Conservation (phyloP, 208 protist species). For the Spongospora subterranea region DNA sequence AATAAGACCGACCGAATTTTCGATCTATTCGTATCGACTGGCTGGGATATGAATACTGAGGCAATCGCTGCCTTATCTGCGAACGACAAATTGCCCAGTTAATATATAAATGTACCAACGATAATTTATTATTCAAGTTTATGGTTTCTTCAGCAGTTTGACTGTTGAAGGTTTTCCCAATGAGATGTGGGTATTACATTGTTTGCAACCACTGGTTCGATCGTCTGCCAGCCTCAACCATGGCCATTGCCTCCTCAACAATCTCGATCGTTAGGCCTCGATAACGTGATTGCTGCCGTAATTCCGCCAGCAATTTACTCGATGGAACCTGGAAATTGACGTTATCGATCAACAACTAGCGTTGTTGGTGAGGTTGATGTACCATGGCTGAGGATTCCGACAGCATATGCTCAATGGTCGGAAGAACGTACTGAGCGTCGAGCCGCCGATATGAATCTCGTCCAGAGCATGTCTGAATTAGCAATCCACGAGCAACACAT, state of each 20-base stretch:
- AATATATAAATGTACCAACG: too few species aligned
- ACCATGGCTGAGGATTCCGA: too few species aligned
- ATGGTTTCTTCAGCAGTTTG: too few species aligned
- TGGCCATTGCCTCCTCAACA: background rate
- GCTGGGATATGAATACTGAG: background rate
- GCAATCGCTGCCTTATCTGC: background rate
- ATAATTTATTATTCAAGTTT: too few species aligned
- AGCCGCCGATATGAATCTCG: background rate
- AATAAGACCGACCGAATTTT: constrained; percentile 54
- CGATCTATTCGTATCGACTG: constrained; percentile 52
- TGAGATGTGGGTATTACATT: too few species aligned
- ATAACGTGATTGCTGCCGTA: background rate
- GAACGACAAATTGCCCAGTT: too few species aligned
- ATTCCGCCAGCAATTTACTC: background rate
- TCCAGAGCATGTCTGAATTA: background rate
- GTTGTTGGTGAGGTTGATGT: too few species aligned
- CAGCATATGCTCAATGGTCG: too few species aligned
- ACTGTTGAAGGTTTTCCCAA: too few species aligned
- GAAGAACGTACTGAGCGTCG: background rate
- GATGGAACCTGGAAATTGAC: background rate
- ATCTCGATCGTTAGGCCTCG: background rate
- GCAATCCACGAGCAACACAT: constrained; percentile 39
- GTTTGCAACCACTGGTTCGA: too few species aligned
- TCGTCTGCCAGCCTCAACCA: too few species aligned
- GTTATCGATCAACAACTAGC: too few species aligned